A percentile compares a stretch with the other conserved stretches of the same genome.
Conservation (phyloP, 768 basidiomycete genomes). For the Plicaturopsis crispa region DNA sequence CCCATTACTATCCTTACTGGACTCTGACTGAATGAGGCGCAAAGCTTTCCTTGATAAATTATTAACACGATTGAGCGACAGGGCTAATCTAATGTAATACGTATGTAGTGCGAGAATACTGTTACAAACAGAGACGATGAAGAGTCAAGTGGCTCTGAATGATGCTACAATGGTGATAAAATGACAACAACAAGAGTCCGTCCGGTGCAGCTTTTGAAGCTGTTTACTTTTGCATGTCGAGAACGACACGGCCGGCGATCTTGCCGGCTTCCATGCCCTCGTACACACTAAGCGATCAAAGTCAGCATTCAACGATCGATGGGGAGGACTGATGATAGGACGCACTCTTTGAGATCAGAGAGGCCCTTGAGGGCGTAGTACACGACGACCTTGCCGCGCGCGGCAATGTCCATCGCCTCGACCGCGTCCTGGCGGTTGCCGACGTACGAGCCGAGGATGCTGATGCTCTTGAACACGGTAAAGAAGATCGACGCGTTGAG, state of each 20-base stretch:
- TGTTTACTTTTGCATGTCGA: constrained; percentile 28
- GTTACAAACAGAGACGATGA: too few relatives aligned
- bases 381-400: constrained; percentile 61
- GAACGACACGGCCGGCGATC: constrained; percentile 45
- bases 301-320: neutral
- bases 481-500: constrained; percentile 63
- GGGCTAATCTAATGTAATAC: too few relatives aligned
- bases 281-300: constrained; percentile 24
- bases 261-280: constrained; percentile 31
- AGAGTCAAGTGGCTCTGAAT: too few relatives aligned
- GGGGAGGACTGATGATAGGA: constrained; percentile 6
- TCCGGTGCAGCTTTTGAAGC: too few relatives aligned
- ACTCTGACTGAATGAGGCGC: too few relatives aligned
- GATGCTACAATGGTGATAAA: too few relatives aligned
- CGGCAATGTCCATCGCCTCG: constrained; percentile 76
- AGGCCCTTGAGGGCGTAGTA: constrained; percentile 40
- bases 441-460: constrained; percentile 39
- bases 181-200: too few relatives aligned
- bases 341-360: constrained; percentile 43
- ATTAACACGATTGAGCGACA: too few relatives aligned
- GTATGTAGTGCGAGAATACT: too few relatives aligned
- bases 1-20: too few relatives aligned
- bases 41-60: too few relatives aligned
- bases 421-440: constrained; percentile 78
- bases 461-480: constrained; percentile 60